Base-by-base conservation (phyloP, 371 early-diverging fungal genomes). In the Mortierella sp. region DNA sequence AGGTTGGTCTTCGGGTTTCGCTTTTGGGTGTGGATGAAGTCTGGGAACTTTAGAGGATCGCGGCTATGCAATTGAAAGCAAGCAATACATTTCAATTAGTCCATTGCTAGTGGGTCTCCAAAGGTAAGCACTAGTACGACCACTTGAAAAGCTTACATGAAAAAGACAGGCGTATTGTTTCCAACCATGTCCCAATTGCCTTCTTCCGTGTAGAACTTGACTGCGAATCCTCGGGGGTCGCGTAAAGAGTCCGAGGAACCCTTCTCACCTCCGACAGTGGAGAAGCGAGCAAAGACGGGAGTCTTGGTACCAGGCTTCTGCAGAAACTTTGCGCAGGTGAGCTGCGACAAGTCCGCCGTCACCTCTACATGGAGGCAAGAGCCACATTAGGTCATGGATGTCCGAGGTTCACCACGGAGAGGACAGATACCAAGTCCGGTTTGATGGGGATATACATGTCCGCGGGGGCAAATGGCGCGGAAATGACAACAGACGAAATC, bases 1-100 rank as follows among this genome's bases (percentile, higher is more conserved):
- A 84, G 65, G 78, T 91, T 88, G 56, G 90, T 91, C 59, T 85
- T 86, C 22, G 93, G 91, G 79, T 92, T 83, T 52, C 91, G 86
- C 85, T 92, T 92, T 79, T 91, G 92, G 43, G 91, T 91, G 81
- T 92, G 93, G 76, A 92, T 91, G 71, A 92, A 91, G 70, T 92
- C 92, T 44, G 93, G 92, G 82, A 91, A 92, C 82, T 93, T 92
- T 68, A 86, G 67, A 21, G 91, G 88, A 77, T 92, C 93, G 59
- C 93, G 89, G 58, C 91, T 71, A 60, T 45, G 9, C 12, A 21
- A 37, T 12, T 44, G 16, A 12, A 47, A 28, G 29, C 8, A 25
- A 19, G 9, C 34, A 19, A n/a, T n/a, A n/a, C n/a, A n/a, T n/a
- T n/a, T n/a, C n/a, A n/a, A n/a, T n/a, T n/a, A n/a, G n/a, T n/a